Evolutionary conservation across 176 grass and related monocot species (phyloP).

Genomic region (Bothriochloa decipiens): DNA sequence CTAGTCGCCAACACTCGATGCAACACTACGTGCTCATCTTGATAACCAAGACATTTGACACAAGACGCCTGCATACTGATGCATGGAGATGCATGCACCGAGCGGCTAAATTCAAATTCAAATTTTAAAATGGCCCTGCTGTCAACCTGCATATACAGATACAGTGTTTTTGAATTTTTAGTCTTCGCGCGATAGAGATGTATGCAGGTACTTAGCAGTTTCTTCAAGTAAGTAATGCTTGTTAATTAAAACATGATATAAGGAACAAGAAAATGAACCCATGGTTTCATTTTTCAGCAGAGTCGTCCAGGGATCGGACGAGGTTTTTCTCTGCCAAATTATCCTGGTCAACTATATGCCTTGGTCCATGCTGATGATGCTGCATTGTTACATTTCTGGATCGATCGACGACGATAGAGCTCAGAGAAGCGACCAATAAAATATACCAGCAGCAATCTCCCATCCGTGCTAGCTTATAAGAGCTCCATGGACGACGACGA

Average conservation of each 20-base stretch:
- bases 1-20: background rate
- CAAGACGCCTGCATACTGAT: background rate
- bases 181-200: too few species aligned
- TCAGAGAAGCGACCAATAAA: background rate
- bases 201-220: too few species aligned
- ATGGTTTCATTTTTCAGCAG: background rate
- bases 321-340: background rate
- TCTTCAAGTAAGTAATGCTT: background rate
- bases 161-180: background rate
- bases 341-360: slow-evolving; percentile 3
- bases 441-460: background rate
- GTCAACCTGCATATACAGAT: background rate
- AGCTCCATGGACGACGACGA: background rate
- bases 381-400: background rate
- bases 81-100: too few species aligned
- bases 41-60: background rate
- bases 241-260: background rate
- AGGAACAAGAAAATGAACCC: background rate
- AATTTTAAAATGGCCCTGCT: background rate
- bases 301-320: background rate
- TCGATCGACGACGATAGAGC: too few species aligned
- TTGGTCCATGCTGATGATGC: background rate
- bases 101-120: background rate
- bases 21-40: background rate
- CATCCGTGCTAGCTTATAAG: background rate